phyloP scores from a whole-genome alignment of 805 yeast species.

The Wickerhamomyces bisporus region DNA sequence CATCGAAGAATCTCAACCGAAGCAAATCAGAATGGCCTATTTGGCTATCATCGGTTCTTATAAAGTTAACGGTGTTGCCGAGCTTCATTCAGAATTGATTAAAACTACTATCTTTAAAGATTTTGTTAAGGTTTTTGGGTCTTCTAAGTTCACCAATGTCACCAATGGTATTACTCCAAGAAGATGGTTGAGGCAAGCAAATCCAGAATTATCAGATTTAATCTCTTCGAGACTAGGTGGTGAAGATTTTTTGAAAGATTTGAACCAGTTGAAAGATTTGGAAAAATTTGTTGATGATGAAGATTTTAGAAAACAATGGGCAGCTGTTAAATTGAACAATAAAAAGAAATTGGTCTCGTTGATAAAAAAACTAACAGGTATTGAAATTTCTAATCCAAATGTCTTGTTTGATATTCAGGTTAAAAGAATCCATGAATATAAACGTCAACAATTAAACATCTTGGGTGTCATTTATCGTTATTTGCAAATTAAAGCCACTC shows the following conservation, averaged over 20 bases:
- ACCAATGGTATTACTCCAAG: slow-evolving; percentile 96
- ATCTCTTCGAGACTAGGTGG: slow-evolving; percentile 69
- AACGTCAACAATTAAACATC: slow-evolving; percentile 90
- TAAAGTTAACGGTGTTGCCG: slow-evolving; percentile 94
- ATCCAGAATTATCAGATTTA: slow-evolving; percentile 71
- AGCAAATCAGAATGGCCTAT: slow-evolving; percentile 87
- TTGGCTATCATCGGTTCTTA: slow-evolving; percentile 91
- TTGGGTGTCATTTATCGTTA: slow-evolving; percentile 87
- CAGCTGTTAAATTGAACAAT: slow-evolving; percentile 60
- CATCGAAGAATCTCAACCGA: slow-evolving; percentile 76
- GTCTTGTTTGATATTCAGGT: slow-evolving; percentile 89
- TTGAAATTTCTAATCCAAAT: slow-evolving; percentile 56
- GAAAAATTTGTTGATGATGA: slow-evolving; percentile 64
- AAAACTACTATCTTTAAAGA: slow-evolving; percentile 87
- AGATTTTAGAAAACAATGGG: slow-evolving; percentile 68
- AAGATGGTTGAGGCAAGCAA: slow-evolving; percentile 94
- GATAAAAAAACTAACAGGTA: slow-evolving; percentile 56
- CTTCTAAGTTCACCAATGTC: slow-evolving; percentile 81
- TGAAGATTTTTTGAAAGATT: slow-evolving; percentile 62
- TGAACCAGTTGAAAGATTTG: slow-evolving; percentile 60
- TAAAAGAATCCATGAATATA: slow-evolving; percentile 92
- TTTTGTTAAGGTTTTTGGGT: slow-evolving; percentile 78
- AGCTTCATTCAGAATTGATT: slow-evolving; percentile 86
- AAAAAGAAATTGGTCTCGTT: slow-evolving; percentile 62
- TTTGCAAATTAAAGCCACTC: slow-evolving; percentile 63